A percentile compares a stretch with the other conserved stretches of the same genome.
Conservation (phyloP, 352 stramenopile genomes). For the Blastocystis sp. region DNA sequence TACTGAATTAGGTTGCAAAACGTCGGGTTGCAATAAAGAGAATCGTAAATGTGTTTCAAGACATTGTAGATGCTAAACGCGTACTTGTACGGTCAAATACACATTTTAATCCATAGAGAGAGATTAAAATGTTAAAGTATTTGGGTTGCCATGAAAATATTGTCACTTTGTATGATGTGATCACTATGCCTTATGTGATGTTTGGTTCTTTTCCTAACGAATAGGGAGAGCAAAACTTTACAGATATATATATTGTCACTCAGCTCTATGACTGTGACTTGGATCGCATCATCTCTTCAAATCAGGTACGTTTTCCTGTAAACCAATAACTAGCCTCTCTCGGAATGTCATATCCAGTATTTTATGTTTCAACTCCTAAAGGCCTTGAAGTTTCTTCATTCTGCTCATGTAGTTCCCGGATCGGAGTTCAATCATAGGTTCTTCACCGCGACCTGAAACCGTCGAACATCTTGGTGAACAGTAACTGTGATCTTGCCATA, state of each 20-base stretch:
- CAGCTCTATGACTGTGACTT: conserved; percentile 81
- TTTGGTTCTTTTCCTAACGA: not conserved
- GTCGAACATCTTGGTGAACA: conserved; percentile 88
- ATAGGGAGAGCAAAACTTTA: conserved; percentile 68
- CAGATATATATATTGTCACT: conserved; percentile 80
- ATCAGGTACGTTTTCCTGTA: conserved; percentile 65
- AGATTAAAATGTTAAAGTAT: conserved; percentile 79
- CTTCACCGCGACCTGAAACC: conserved; percentile 82
- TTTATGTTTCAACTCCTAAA: conserved; percentile 76
- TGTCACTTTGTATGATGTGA: conserved; percentile 70
- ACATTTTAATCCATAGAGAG: conserved; percentile 63
- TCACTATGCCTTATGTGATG: conserved; percentile 45
- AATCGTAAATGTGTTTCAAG: conserved; percentile 74
- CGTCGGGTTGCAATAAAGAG: conserved; percentile 81
- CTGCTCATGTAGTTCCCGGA: not conserved
- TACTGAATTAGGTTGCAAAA: conserved; percentile 67
- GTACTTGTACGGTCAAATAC: conserved; percentile 65
- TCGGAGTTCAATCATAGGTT: not conserved
- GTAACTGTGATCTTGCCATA: conserved; percentile 85
- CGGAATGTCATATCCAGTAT: conserved; percentile 78
- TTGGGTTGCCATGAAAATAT: conserved; percentile 78
- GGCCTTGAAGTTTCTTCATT: conserved; percentile 51
- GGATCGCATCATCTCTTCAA: conserved; percentile 78
- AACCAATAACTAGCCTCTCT: conserved; percentile 65
- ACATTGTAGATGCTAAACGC: conserved; percentile 77